Base-by-base conservation (phyloP, 2,329 filamentous ascomycete species). In the Pyricularia sp. region DNA sequence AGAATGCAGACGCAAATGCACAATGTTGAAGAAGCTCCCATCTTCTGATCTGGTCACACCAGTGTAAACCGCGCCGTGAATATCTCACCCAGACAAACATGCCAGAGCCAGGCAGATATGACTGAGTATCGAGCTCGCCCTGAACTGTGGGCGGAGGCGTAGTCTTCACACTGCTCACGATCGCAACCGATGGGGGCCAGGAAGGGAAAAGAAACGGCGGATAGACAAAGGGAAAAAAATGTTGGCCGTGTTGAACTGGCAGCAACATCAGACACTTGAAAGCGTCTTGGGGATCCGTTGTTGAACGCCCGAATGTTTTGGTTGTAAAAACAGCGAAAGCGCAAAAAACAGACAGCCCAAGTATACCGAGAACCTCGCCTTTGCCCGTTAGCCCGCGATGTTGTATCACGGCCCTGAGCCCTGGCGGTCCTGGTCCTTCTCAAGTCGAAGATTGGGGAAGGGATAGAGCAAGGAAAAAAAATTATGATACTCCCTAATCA, bases 241-340 rank as follows among this genome's bases (percentile, higher is more conserved):
- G 69, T 72, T 70, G 76, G 79, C 84, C 85, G 88, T 83, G 88
- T 91, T 91, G 88, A 91, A 85, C 81, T 88, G 83, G 83, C 81
- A 61, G 81, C 83, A 81, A 83, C 75, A 69, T 68, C 79, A 85
- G 82, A 86, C 81, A 83, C 50, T 50, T 59, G 79, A 82, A 82
- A 83, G 83, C 84, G 84, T 84, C 85, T 87, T 89, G 87, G 23
- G 23, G 86, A 87, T 87, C 87, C 86, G 80, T 82, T 86, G 89
- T 92, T 92, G 89, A 92, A 90, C 87, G 86, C 86, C 89, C 82
- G 58, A 81, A 85, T 89, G 88, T 91, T 92, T 92, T 91, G 86
- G 89, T 92, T 92, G 88, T 84, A 90, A 92, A 92, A 92, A 90
- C 88, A 90, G 85, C 86, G 87, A 90, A 85, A 87, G 86, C 85